phyloP scores from a whole-genome alignment of 78 protist genomes.

The Cavenderia fasciculata region DNA sequence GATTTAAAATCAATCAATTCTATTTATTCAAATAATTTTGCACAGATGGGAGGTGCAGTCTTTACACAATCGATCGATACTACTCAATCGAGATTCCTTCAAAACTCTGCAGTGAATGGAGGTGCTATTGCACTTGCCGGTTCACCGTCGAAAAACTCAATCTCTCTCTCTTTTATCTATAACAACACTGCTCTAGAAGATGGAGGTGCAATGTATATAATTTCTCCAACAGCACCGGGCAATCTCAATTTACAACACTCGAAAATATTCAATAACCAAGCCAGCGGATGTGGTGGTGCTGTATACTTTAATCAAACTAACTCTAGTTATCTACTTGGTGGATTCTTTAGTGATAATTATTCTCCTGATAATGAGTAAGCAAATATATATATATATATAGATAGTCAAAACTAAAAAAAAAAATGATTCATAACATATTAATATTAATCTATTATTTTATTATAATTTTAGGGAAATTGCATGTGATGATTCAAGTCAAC shows the following conservation, averaged over 20 bases:
- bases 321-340: not conserved
- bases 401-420: too few species aligned
- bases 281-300: conserved; percentile 12
- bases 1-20: too few species aligned
- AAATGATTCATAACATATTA: too few species aligned
- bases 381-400: too few species aligned
- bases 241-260: not conserved
- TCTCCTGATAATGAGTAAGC: not conserved
- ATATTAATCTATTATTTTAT: too few species aligned
- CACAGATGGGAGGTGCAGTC: conserved; percentile 64
- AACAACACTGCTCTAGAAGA: not conserved
- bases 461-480: conserved; percentile 7
- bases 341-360: not conserved
- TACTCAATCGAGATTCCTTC: not conserved
- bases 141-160: not conserved
- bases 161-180: not conserved
- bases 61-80: not conserved
- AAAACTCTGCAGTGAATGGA: not conserved
- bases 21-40: too few species aligned
- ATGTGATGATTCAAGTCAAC: conserved; percentile 3
- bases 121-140: conserved; percentile 5
- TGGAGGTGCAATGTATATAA: conserved; percentile 49
- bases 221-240: not conserved
- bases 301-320: not conserved
- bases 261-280: not conserved